Evolutionary conservation across 2,329 filamentous ascomycete species (phyloP), one percentile per base, ranked within the genome.

Genomic region (Ambrosiella beaveri): DNA sequence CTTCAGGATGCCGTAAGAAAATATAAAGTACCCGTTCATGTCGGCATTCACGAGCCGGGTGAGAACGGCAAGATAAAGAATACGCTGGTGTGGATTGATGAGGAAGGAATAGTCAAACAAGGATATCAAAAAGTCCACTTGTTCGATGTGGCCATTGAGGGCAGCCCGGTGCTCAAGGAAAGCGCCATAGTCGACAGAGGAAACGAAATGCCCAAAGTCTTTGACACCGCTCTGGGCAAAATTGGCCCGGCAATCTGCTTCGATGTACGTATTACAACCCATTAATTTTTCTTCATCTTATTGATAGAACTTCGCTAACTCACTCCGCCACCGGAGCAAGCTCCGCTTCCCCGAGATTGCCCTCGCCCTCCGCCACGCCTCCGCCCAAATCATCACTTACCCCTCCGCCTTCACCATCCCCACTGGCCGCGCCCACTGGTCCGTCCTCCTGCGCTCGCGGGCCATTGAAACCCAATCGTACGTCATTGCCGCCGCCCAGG

Each of bases 381-480:
- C 50, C 9, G 88, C 88, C 1, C 82, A 95, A 62, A 73, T 95
- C 57, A 73, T 96, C 54, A 81, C 88, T 0, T 96, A 91, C 66
- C 91, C 91, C 0, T 91, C 86, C 5, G 91, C 91, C 3, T 97
- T 96, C 66, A 95, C 90, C 0, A 77, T 94, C 0, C 81, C 85
- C 0, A 96, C 91, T 0, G 91, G 91, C 0, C 76, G 75, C 59
- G 86, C 86, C 1, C 91, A 96, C 70, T 97, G 91, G 91, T 82
- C 88, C 65, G 74, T 80, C 1, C 71, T 97, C 5, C 73, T 96
- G 12, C 75, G 86, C 36, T 82, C 88, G 2, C 75, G 91, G 52
- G 91, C 91, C 8, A 88, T 96, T 61, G 91, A 96, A 74, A 88
- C 85, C 15, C 86, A 96, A 71, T 81, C 82, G 58, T 97, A 87